Evolutionary conservation across 768 basidiomycete genomes (phyloP).

Genomic region (Mycena indigotica): DNA sequence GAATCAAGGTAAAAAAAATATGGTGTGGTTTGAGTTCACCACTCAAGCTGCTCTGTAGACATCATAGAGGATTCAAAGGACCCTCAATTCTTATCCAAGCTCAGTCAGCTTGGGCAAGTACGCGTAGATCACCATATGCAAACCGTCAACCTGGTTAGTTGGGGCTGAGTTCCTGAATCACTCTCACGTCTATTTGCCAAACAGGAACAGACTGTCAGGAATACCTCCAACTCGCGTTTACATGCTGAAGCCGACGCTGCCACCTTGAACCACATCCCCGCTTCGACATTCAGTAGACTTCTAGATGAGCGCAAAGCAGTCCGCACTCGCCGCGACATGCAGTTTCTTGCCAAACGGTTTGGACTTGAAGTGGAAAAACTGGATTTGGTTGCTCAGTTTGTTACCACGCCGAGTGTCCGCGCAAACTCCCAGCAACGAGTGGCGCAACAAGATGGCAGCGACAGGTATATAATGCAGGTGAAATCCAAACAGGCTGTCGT

Average conservation of each 20-base stretch:
- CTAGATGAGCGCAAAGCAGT: conserved; percentile 64
- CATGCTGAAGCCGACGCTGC: conserved; percentile 59
- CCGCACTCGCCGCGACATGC: conserved; percentile 43
- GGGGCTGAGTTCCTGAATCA: not conserved
- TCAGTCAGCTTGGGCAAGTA: conserved; percentile 67
- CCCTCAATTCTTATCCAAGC: conserved; percentile 68
- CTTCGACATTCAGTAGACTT: conserved; percentile 53
- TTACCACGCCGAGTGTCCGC: conserved; percentile 68
- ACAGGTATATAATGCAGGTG: conserved; percentile 53
- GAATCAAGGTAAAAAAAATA: conserved; percentile 43
- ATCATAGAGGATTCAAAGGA: conserved; percentile 70
- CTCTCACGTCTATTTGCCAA: conserved; percentile 5
- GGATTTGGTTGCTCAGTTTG: conserved; percentile 52
- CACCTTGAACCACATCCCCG: conserved; percentile 59
- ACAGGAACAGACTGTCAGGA: not conserved
- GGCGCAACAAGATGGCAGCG: conserved; percentile 58
- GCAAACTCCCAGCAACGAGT: conserved; percentile 39
- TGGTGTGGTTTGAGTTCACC: conserved; percentile 6
- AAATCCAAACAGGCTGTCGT: not conserved
- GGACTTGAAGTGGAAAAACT: conserved; percentile 56
- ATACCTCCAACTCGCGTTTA: conserved; percentile 42
- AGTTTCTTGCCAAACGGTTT: conserved; percentile 54
- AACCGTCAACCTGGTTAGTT: conserved; percentile 48
- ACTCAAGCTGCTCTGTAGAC: conserved; percentile 38
- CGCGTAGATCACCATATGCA: conserved; percentile 67